A percentile compares a stretch with the other conserved stretches of the same genome.
Evolutionary conservation across 164 flowering plant species (phyloP).

Genomic region (Aristolochia contorta): DNA sequence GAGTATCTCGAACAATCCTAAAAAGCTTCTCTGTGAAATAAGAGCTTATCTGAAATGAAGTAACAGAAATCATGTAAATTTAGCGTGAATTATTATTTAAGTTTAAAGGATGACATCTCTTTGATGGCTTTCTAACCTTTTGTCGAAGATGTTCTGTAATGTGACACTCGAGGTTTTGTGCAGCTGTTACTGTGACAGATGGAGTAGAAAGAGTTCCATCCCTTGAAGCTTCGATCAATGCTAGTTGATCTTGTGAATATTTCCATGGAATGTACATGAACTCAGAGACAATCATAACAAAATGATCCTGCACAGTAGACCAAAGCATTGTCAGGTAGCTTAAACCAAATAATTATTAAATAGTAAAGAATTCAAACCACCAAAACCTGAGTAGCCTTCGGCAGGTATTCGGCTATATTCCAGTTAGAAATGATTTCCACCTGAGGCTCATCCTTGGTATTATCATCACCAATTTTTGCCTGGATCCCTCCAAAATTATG

Average conservation of each 20-base stretch:
- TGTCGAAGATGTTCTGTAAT: conserved; percentile 53
- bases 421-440: conserved; percentile 82
- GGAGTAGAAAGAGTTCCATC: conserved; percentile 67
- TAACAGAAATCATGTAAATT: background rate
- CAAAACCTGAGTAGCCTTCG: conserved; percentile 66
- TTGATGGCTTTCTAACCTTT: conserved; percentile 32
- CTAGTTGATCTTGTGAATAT: conserved; percentile 53
- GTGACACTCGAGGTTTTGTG: conserved; percentile 51
- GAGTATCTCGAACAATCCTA: conserved; percentile 49
- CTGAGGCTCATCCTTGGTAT: conserved; percentile 29
- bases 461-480: conserved; percentile 31
- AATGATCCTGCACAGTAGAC: conserved; percentile 57
- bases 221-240: conserved; percentile 25
- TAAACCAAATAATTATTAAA: background rate
- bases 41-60: conserved; percentile 57
- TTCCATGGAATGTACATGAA: conserved; percentile 87
- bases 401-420: conserved; percentile 81
- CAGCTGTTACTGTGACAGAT: conserved; percentile 65
- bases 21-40: conserved; percentile 72
- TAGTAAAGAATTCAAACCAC: background rate
- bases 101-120: background rate
- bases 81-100: background rate
- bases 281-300: conserved; percentile 66
- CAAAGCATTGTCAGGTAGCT: background rate
- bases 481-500: conserved; percentile 92